Base-by-base conservation (phyloP, 106 monocot genomes). In the Dendrobium chrysotoxum region DNA sequence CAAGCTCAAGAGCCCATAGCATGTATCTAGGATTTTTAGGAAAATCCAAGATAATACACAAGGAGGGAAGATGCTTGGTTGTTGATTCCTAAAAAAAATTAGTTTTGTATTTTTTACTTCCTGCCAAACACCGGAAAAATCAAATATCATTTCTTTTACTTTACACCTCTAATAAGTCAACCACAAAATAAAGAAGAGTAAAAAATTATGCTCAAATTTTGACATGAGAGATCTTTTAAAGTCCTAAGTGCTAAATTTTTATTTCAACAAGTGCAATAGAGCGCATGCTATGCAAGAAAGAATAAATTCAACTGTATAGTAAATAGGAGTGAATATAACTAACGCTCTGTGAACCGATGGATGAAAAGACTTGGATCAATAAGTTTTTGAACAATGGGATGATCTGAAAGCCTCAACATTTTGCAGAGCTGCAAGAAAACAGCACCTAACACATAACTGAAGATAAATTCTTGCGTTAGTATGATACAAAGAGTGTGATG, bases 371-470 rank as follows among this genome's bases (percentile, higher is more conserved):
- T 92, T 50, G 98, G 98, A 91, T 98, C 98, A 64, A 95, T 76
- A 44, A 92, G 85, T 40, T 91, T 91, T 73, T 92, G 92, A 83
- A 95, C 58, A 80, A 95, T 85, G 40, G 94, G 95, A 95, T 98
- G 98, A 12, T 92, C 91, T 58, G 82, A 79, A 46, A 98, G 91
- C 38, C 78, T 86, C 30, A 98, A 86, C 53, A 83, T 54, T 84
- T 87, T 81, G 81, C 98, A 95, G 13, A 98, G 88, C 91, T 98
- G 95, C 87, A 98, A 84, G 86, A 95, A 98, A 10, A 98, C 89
- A 81, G 95, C 94, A 85, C 98, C 98, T 83, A 98, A 82, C 31
- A 98, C 95, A 90, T 98, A 98, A 78, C 98, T 98, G 95, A 85
- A 88, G 28, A 94, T 16, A 84, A 80, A 25, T 79, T 77, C 78